Evolutionary conservation across 2,329 filamentous ascomycete species (phyloP), one percentile per base, ranked within the genome.

Genomic region (Phaeophleospora eucalypticola): DNA sequence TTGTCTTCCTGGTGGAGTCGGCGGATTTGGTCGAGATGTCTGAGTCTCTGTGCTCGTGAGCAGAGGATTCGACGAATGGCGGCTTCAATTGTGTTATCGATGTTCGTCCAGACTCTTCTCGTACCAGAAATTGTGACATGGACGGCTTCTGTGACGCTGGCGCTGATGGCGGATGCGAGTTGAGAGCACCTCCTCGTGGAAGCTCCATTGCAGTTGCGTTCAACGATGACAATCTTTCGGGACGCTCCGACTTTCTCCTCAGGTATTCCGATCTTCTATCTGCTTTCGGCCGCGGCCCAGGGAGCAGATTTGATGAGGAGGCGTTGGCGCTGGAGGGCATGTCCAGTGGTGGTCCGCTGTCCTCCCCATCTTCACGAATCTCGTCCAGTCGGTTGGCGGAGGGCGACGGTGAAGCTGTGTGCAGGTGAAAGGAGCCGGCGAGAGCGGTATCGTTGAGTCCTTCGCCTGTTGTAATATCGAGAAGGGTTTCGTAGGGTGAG

Each of bases 361-460:
- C 89, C 63, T 94, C 89, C 44, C 85, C 87, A 70, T 93, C 87
- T 69, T 97, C 93, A n/a, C 86, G 83, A 65, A 97, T 96, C 70
- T 95, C 91, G 71, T 91, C 85, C 59, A 97, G 73, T 56, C 87
- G 83, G 40, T 81, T 86, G 3, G 88, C 91, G 9, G 90, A 95
- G 19, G 84, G 87, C 16, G 91, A 95, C 33, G 84, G 86, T 37
- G 29, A 88, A 6, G 89, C 88, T 33, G 90, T 86, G 69, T 96
- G 89, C 44, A 96, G 75, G 36, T 89, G 89, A 69, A 90, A 96
- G 44, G 88, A 88, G 24, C 89, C 83, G 8, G 89, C 91, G 43
- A 98, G 79, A 56, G 88, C 86, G 50, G 86, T 85, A 66, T 98
- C 93, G 63, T 84, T 90, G 48, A 98, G 78, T 48, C 93, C 89